Evolutionary conservation across 1,284 basidiomycete species (phyloP).

Genomic region (Pyrrhoderma noxium): DNA sequence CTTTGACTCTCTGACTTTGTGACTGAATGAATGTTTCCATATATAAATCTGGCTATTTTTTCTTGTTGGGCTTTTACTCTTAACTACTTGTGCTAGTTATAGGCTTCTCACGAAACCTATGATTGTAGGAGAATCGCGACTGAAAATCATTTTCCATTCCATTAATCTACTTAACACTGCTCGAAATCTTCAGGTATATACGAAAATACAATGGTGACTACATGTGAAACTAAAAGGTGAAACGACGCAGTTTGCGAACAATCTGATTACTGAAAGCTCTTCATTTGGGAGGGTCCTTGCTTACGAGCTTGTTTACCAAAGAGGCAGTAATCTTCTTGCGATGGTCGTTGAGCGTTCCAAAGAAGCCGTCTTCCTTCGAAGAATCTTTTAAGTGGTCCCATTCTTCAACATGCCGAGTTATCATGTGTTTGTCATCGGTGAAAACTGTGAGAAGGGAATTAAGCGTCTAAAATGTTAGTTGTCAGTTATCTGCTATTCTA

Average conservation of each 20-base stretch:
- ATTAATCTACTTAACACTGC: too few species aligned
- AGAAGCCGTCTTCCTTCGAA: slow-evolving; percentile 37
- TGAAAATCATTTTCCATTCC: too few species aligned
- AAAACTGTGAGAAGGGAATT: slow-evolving; percentile 42
- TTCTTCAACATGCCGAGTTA: slow-evolving; percentile 39
- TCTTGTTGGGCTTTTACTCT: too few species aligned
- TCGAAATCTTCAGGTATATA: too few species aligned
- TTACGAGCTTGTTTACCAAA: slow-evolving; percentile 31
- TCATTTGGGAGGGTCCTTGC: slow-evolving; percentile 20
- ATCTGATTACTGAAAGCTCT: not conserved
- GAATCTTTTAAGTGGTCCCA: slow-evolving; percentile 41
- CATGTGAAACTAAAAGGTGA: too few species aligned
- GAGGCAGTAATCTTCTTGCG: slow-evolving; percentile 39
- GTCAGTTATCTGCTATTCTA: not conserved
- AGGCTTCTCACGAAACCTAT: not conserved
- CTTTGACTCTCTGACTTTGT: too few species aligned
- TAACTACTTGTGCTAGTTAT: not conserved
- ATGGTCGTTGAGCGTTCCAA: slow-evolving; percentile 40
- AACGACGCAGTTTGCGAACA: too few species aligned
- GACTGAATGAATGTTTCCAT: too few species aligned
- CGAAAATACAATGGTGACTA: too few species aligned
- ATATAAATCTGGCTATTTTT: too few species aligned
- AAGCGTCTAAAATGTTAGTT: slow-evolving; percentile 27
- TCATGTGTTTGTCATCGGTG: slow-evolving; percentile 32
- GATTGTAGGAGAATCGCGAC: too few species aligned